phyloP scores from a whole-genome alignment of 257 asterid genomes.

The Salvia rosmarinus region DNA sequence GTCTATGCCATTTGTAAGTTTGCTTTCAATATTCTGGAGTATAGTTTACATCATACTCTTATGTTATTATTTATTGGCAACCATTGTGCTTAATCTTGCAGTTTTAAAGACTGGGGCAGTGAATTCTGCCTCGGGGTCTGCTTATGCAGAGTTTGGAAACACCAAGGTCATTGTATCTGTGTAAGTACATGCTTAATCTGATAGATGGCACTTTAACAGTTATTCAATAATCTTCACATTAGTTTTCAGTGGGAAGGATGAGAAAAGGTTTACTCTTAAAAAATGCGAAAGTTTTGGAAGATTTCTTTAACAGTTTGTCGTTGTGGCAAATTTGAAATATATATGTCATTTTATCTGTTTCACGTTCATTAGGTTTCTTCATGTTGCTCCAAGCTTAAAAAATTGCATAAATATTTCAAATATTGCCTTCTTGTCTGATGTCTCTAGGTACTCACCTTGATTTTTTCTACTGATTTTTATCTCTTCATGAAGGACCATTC shows the following conservation, averaged over 20 bases:
- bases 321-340: neutral
- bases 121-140: conserved; percentile 95
- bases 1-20: neutral
- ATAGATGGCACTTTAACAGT: neutral
- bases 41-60: conserved; percentile 19
- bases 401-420: neutral
- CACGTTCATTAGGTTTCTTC: neutral
- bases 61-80: conserved; percentile 13
- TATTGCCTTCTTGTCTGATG: neutral
- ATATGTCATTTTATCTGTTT: neutral
- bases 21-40: neutral
- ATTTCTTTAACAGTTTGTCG: conserved; percentile 4
- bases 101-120: conserved; percentile 88
- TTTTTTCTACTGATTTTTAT: neutral
- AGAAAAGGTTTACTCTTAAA: neutral
- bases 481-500: neutral
- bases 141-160: conserved; percentile 94
- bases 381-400: conserved; percentile 16
- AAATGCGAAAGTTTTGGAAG: conserved; percentile 17
- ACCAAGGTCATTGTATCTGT: conserved; percentile 99
- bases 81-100: conserved; percentile 43
- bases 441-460: neutral
- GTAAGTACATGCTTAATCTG: conserved; percentile 51
- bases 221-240: conserved; percentile 6
- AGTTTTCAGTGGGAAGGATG: neutral